Evolutionary conservation across 1,284 basidiomycete species (phyloP), one percentile per base, ranked within the genome.

Genomic region (Sporisorium iseilematis-ciliati): DNA sequence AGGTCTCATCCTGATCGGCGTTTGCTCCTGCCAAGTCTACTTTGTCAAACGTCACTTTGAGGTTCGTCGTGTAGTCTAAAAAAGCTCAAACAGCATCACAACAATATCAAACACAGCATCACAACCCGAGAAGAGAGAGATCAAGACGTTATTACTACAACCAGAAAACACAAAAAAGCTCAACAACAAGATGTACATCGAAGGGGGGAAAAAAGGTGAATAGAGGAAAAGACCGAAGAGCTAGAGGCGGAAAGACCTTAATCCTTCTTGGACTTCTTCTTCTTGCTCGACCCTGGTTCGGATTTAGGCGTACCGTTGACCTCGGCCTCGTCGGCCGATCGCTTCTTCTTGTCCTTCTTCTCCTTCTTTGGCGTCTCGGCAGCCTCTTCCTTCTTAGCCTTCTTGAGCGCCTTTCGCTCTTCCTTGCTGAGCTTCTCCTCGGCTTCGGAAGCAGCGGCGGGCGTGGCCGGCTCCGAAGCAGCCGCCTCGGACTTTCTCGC

Each of bases 1-100:
- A 86, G 90, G 92, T 18, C 84, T 92, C 53, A 92, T 99, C 31
- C 88, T 99, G 48, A 91, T 98, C 81, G 89, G 90, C 16, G 92
- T 97, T 0, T 95, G 97, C 69, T 94, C 89, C 31, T 98, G 95
- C 93, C 97, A 99, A 87, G 90, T 99, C 62, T 97, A 96, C 87
- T 99, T 98, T 88, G 89, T 99, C 65, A 96, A 97, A 89, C 93
- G 82, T 56, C 79, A 80, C 45, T 80, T 80, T 46, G 79, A 80
- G 50, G 79, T 80, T 14, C 68, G 74, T 48, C 58, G 79, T 31
- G 77, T 77, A 35, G 71, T 80, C 46, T 80, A 42, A 58, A 29
- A 1, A 23, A 31, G 31, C 10, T n/a, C n/a, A n/a, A n/a, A 48
- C 46, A n/a, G n/a, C n/a, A n/a, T n/a, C n/a, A 57, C 31, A 38